These are phyloP conservation scores for Agaricus subrufescens DNA, from an alignment of 768 basidiomycete species.

Conservation along the genomic window DNA sequence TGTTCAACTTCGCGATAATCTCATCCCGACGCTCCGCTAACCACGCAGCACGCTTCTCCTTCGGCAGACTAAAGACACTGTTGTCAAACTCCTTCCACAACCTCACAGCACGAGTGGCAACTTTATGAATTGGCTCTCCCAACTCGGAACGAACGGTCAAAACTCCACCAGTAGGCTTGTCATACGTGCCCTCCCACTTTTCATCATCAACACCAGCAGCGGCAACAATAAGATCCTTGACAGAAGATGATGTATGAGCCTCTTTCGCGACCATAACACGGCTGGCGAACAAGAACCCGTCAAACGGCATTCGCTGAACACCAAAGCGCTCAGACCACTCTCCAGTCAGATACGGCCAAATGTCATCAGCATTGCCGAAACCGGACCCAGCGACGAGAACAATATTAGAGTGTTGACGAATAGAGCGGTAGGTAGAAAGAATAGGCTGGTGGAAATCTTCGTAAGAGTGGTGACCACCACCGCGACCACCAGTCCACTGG, in stretches of 20 bases:
- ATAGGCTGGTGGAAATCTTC: conserved; percentile 99
- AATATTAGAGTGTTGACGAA: conserved; percentile 87
- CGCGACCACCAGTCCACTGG: conserved; percentile 99
- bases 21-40: conserved; percentile 82
- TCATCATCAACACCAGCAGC: conserved; percentile 88
- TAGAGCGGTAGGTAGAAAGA: conserved; percentile 82
- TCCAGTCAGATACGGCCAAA: conserved; percentile 96
- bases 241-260: conserved; percentile 89
- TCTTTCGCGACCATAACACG: conserved; percentile 99
- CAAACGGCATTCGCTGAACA: conserved; percentile 95
- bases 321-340: conserved; percentile 88
- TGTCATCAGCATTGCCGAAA: conserved; percentile 91
- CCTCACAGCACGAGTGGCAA: conserved; percentile 94
- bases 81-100: conserved; percentile 99
- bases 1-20: conserved; percentile 88
- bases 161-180: conserved; percentile 91
- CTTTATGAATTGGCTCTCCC: conserved; percentile 98
- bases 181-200: conserved; percentile 93
- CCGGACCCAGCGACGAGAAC: conserved; percentile 91
- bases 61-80: conserved; percentile 90
- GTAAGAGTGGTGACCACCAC: conserved; percentile 96
- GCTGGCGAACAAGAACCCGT: conserved; percentile 93
- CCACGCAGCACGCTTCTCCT: conserved; percentile 93
- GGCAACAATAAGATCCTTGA: conserved; percentile 95
- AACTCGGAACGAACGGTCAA: conserved; percentile 97